Evolutionary conservation across 306 rosid genomes (phyloP).

Genomic region (Vicia faba): DNA sequence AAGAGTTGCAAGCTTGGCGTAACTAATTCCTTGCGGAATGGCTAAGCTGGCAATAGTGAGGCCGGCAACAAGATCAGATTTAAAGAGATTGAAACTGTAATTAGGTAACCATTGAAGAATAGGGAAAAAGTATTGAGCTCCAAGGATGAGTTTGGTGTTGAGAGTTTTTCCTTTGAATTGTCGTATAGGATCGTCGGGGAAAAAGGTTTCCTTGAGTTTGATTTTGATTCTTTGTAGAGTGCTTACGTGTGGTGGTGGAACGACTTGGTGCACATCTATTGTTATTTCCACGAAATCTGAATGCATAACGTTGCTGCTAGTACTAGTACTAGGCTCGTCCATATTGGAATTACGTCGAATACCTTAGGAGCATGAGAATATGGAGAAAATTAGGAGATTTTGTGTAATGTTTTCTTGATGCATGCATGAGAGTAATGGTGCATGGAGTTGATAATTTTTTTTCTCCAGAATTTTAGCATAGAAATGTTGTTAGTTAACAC

Average conservation of each 20-base stretch:
- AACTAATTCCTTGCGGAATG: conserved; percentile 93
- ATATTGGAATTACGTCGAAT: not conserved
- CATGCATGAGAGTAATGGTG: conserved; percentile 12
- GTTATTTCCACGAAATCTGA: conserved; percentile 42
- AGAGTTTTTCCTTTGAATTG: conserved; percentile 76
- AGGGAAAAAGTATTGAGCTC: conserved; percentile 72
- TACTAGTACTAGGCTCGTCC: not conserved
- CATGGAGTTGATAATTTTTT: conserved; percentile 14
- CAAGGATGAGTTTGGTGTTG: conserved; percentile 52
- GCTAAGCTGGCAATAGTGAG: conserved; percentile 92
- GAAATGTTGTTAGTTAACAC: conserved; percentile 1
- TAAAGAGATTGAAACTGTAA: conserved; percentile 63
- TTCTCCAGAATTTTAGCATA: conserved; percentile 5
- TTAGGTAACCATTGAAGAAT: conserved; percentile 72
- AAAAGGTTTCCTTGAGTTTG: conserved; percentile 72
- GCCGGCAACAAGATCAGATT: conserved; percentile 78
- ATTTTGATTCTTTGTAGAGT: conserved; percentile 41
- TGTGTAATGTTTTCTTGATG: conserved; percentile 5
- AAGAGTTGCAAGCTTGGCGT: conserved; percentile 79
- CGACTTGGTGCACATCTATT: conserved; percentile 62
- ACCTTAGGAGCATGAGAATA: not conserved
- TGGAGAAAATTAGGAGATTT: not conserved
- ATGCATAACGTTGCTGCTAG: not conserved
- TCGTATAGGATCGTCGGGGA: conserved; percentile 89
- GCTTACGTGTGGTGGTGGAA: conserved; percentile 64